These are phyloP conservation scores for Populus tomentosa DNA, from an alignment of 441 rosid species.

Conservation along the genomic window DNA sequence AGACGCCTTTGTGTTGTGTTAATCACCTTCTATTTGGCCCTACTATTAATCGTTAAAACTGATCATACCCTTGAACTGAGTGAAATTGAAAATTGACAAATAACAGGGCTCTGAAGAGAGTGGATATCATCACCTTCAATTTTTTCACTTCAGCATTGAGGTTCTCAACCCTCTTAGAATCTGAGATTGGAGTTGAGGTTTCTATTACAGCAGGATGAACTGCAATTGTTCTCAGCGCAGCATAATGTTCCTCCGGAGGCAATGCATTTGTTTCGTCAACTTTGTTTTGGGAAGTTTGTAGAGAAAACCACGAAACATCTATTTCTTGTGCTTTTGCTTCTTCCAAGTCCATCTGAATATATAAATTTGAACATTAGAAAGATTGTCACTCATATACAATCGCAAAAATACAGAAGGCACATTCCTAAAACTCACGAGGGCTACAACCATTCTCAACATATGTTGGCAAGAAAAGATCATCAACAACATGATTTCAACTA, in stretches of 20 bases:
- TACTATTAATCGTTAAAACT: neutral
- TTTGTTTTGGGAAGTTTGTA: constrained; percentile 22
- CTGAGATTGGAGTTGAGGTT: constrained; percentile 24
- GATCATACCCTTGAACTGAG: neutral
- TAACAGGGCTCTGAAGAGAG: neutral
- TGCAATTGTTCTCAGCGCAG: constrained; percentile 25
- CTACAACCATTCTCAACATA: neutral
- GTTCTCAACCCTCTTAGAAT: constrained; percentile 34
- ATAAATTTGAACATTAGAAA: constrained; percentile 14
- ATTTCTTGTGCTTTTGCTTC: constrained; percentile 30
- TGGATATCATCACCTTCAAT: constrained; percentile 51
- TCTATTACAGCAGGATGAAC: constrained; percentile 26
- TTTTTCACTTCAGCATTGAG: constrained; percentile 48
- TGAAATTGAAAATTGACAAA: neutral
- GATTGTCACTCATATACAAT: neutral
- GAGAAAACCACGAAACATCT: constrained; percentile 24
- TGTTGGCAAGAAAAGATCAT: neutral
- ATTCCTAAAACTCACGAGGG: neutral
- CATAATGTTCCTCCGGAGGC: constrained; percentile 32
- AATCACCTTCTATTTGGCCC: neutral
- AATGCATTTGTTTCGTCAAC: constrained; percentile 32
- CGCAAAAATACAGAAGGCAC: neutral
- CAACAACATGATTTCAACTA: constrained; percentile 11
- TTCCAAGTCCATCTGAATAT: constrained; percentile 24
- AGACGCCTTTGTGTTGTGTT: neutral